A percentile compares a stretch with the other conserved stretches of the same genome.
Evolutionary conservation across 768 basidiomycete genomes (phyloP).

Genomic region (Phylloporus sp.): DNA sequence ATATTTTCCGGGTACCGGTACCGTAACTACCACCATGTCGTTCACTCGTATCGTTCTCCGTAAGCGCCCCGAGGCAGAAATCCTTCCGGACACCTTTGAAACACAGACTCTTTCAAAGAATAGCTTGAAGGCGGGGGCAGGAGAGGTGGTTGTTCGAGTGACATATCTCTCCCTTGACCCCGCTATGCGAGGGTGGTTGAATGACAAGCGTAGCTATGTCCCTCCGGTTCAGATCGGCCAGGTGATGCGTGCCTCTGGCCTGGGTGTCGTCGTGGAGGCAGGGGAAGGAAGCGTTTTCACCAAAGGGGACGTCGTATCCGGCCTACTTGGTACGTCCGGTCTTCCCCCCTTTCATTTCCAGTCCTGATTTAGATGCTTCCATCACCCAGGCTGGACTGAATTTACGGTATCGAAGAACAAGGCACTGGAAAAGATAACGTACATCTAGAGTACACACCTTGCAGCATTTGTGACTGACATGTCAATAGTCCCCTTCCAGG

Average conservation of each 20-base stretch:
- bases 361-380: neutral
- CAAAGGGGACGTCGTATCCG: slow-evolving; percentile 67
- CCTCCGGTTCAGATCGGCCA: slow-evolving; percentile 69
- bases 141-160: slow-evolving; percentile 68
- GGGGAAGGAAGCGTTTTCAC: slow-evolving; percentile 51
- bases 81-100: slow-evolving; percentile 72
- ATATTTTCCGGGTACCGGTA: neutral
- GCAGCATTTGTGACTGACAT: neutral
- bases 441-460: slow-evolving; percentile 21
- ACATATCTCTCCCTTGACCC: slow-evolving; percentile 82
- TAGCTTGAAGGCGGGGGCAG: slow-evolving; percentile 45
- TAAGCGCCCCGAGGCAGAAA: slow-evolving; percentile 62
- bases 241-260: slow-evolving; percentile 67
- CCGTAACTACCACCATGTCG: slow-evolving; percentile 12
- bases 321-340: slow-evolving; percentile 48
- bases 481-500: slow-evolving; percentile 52
- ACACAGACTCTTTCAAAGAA: slow-evolving; percentile 48
- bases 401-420: slow-evolving; percentile 59
- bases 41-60: slow-evolving; percentile 73
- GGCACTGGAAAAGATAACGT: slow-evolving; percentile 51
- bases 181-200: slow-evolving; percentile 82
- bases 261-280: slow-evolving; percentile 60
- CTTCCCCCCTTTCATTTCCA: neutral
- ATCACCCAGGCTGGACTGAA: slow-evolving; percentile 65
- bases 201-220: slow-evolving; percentile 65